Conservation (phyloP, 306 rosid genomes). For the Phaseolus lunatus region DNA sequence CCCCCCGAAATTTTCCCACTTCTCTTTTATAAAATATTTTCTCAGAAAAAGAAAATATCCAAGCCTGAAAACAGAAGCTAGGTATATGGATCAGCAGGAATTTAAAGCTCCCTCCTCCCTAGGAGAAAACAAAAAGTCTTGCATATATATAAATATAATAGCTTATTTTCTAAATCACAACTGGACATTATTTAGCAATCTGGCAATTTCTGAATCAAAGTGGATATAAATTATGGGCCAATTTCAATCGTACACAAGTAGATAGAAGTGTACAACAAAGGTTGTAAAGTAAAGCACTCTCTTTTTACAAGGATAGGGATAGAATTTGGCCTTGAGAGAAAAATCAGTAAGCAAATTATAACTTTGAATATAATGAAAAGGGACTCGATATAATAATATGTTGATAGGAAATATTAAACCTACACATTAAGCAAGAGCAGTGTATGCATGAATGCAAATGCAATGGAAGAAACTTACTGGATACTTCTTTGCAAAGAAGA, state of each 20-base stretch:
- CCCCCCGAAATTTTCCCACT: no score
- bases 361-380: background rate
- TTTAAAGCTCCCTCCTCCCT: no score
- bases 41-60: no score
- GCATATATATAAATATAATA: background rate
- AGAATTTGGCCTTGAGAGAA: background rate
- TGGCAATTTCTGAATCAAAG: constrained; percentile 18
- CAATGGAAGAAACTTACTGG: constrained; percentile 68
- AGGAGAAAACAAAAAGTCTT: no score
- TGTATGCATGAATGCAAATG: constrained; percentile 19
- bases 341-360: constrained; percentile 2
- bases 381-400: background rate
- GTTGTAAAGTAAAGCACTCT: background rate
- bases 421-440: constrained; percentile 8
- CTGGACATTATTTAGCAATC: background rate
- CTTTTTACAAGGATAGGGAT: background rate
- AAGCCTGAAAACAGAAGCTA: no score
- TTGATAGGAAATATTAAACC: background rate
- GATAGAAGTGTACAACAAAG: background rate
- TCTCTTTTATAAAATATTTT: no score
- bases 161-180: background rate
- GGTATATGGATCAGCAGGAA: no score
- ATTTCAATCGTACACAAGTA: constrained; percentile 18
- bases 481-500: constrained; percentile 78
- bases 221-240: background rate